Evolutionary conservation across 805 yeast genomes (phyloP), one percentile per base, ranked within the genome.

Genomic region (Pichia pseudocactophila): DNA sequence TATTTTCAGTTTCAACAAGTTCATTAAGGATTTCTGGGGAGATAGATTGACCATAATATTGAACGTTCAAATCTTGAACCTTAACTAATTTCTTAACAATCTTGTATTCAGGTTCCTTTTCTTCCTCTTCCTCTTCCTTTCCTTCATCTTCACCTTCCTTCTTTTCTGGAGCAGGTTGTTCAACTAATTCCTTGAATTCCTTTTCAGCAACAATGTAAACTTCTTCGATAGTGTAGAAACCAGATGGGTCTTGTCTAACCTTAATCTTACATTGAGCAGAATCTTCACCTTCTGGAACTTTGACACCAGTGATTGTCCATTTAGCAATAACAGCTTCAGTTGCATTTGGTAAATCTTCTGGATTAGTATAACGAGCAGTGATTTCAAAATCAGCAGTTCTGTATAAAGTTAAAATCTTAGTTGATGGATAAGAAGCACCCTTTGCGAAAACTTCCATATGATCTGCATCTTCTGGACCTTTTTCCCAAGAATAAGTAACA

Each of bases 221-320:
- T 44, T 86, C 76, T 71, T 92, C 97, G 53, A 94, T 79, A 54
- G 85, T 79, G 75, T 83, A 87, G 70, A 89, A 78, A 42, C 98
- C 98, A 45, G 95, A 82, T 66, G 96, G 96, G 64, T 92, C 97
- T 68, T 87, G 84, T 78, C 98, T 84, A 62, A 92, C 79, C 77
- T 89, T 88, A 66, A 92, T 75, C 72, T 92, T 92, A 61, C 85
- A 82, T 44, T 90, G 85, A 52, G 87, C 80, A 28, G 83, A 64
- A 38, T 78, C 65, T 63, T 85, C 87, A 52, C 89, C 95, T 54
- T 76, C 83, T 50, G 74, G 66, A 50, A 88, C 79, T 56, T 75
- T 74, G 57, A 90, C 95, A 58, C 98, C 98, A 58, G 78, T 70
- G 60, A 92, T 68, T 44, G 74, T 66, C 96, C 97, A 92, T 62